A percentile compares a stretch with the other conserved stretches of the same genome.
Conservation (phyloP, 78 protist species). For the Capsaspora owczarzaki region DNA sequence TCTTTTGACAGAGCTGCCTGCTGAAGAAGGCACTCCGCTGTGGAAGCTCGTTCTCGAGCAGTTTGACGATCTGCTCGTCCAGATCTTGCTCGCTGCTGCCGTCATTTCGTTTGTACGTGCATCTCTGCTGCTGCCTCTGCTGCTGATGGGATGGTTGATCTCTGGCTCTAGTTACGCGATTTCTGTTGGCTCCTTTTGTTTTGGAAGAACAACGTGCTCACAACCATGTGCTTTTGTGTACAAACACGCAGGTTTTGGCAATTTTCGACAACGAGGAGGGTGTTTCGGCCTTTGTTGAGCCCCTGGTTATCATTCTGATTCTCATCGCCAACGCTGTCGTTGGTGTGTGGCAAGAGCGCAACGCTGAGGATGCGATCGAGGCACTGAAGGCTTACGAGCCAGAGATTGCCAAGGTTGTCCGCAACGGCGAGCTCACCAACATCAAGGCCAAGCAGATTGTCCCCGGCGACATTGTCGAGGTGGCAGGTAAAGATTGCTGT, state of each 20-base stretch:
- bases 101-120: constrained; percentile 32
- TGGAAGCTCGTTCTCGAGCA: constrained; percentile 55
- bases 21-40: constrained; percentile 20
- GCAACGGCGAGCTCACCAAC: constrained; percentile 3
- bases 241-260: constrained; percentile 27
- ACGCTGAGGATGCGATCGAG: constrained; percentile 62
- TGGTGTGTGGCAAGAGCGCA: constrained; percentile 62
- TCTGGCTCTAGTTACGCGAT: no score
- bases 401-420: constrained; percentile 23
- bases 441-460: constrained; percentile 23
- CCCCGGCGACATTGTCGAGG: constrained; percentile 58
- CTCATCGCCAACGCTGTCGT: constrained; percentile 57
- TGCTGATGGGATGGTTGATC: neutral
- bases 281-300: constrained; percentile 24
- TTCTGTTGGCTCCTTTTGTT: neutral
- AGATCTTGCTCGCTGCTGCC: constrained; percentile 63
- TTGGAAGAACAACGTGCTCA: neutral
- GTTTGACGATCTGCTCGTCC: constrained; percentile 66
- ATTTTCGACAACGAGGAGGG: constrained; percentile 47
- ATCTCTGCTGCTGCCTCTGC: neutral
- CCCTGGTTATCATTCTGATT: constrained; percentile 27
- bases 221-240: neutral
- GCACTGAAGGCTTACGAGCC: constrained; percentile 27
- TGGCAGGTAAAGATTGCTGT: constrained; percentile 17
- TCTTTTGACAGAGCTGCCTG: neutral